These are phyloP conservation scores for Trichopus zeylanicus DNA, from an alignment of 116 monocot genomes.

Conservation along the genomic window DNA sequence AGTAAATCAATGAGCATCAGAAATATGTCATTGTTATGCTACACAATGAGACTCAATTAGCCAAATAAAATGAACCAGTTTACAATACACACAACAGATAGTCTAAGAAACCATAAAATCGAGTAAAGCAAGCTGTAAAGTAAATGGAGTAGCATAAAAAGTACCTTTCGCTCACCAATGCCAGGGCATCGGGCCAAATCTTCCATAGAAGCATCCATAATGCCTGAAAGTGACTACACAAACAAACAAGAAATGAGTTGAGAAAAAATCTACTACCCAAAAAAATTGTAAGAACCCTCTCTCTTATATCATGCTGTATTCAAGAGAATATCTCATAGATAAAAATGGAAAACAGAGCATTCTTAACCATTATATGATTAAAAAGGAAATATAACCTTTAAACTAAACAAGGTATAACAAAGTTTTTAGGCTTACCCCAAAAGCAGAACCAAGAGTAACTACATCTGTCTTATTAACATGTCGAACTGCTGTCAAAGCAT, in stretches of 20 bases:
- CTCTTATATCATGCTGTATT: neutral
- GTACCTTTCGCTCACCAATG: constrained; percentile 93
- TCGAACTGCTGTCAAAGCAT: constrained; percentile 78
- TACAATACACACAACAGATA: no score
- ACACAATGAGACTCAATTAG: no score
- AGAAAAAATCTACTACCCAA: neutral
- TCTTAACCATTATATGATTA: no score
- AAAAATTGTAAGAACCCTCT: no score
- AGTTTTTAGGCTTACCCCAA: constrained; percentile 54
- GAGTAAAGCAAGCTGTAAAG: no score
- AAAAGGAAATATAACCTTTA: no score
- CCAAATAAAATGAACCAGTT: no score
- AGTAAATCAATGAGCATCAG: no score
- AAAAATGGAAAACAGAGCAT: neutral
- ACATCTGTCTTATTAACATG: constrained; percentile 93
- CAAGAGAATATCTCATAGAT: neutral
- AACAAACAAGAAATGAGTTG: neutral
- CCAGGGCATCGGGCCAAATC: constrained; percentile 94
- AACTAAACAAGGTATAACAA: no score
- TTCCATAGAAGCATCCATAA: constrained; percentile 99
- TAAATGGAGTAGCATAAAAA: no score
- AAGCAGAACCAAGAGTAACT: constrained; percentile 83
- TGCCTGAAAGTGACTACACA: constrained; percentile 69
- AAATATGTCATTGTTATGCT: no score
- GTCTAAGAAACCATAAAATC: no score